Evolutionary conservation across 768 basidiomycete genomes (phyloP).

Genomic region (Boletus insuetus): DNA sequence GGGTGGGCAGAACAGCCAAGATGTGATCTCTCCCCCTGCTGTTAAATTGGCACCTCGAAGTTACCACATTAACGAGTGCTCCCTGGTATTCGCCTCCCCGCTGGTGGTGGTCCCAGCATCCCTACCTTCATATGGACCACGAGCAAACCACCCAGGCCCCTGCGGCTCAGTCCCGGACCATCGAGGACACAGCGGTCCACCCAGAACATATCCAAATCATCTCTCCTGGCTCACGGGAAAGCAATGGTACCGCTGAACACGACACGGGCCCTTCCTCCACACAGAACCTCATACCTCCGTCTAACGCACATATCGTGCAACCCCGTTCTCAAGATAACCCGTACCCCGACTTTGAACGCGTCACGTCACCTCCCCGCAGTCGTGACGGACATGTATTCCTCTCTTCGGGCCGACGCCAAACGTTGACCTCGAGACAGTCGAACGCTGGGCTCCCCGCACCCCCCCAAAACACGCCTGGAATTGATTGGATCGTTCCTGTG

Average conservation of each 20-base stretch:
- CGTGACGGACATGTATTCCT: constrained; percentile 14
- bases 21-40: too few species aligned
- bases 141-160: not conserved
- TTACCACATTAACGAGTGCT: not conserved
- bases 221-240: not conserved
- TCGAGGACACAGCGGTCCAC: not conserved
- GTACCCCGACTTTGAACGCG: constrained; percentile 5
- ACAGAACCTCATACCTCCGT: not conserved
- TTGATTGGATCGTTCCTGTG: constrained; percentile 30
- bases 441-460: too few species aligned
- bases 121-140: constrained; percentile 16
- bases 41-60: not conserved
- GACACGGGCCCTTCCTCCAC: constrained; percentile 3
- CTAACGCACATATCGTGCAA: not conserved
- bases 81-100: not conserved
- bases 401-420: constrained; percentile 3
- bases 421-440: not conserved
- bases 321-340: constrained; percentile 2
- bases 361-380: constrained; percentile 3
- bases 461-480: not conserved
- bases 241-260: not conserved
- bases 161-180: not conserved
- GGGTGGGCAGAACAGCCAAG: too few species aligned
- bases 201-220: constrained; percentile 5
- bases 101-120: not conserved